Evolutionary conservation across 257 asterid genomes (phyloP).

Genomic region (Agastache rugosa): DNA sequence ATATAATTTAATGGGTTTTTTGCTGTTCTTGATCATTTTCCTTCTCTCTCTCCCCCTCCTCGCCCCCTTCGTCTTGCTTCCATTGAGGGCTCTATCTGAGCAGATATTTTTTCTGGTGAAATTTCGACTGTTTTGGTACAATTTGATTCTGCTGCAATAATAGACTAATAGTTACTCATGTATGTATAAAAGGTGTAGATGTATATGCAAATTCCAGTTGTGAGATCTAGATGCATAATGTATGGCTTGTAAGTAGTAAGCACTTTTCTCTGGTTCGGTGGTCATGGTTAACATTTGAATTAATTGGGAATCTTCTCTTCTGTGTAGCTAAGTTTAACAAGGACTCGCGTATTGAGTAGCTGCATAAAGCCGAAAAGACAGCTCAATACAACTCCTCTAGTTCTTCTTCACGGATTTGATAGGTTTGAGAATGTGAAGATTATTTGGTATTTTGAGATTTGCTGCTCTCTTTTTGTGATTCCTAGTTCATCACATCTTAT

Average conservation of each 20-base stretch:
- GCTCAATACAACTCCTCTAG: slow-evolving; percentile 57
- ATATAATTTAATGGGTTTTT: background rate
- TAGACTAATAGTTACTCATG: background rate
- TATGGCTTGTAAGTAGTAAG: background rate
- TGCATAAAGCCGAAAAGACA: slow-evolving; percentile 68
- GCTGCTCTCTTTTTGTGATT: slow-evolving; percentile 32
- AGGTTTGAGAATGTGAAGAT: slow-evolving; percentile 57
- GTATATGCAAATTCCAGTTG: background rate
- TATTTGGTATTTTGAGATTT: slow-evolving; percentile 14
- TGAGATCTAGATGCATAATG: slow-evolving; percentile 7
- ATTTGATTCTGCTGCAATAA: slow-evolving; percentile 1
- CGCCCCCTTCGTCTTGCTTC: background rate
- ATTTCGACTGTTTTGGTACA: background rate
- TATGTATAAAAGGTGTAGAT: background rate
- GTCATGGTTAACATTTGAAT: slow-evolving; percentile 7
- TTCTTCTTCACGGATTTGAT: slow-evolving; percentile 97
- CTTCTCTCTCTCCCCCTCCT: background rate
- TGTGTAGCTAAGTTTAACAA: slow-evolving; percentile 64
- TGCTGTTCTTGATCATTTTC: background rate
- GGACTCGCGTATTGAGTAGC: slow-evolving; percentile 72
- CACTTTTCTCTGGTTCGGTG: background rate
- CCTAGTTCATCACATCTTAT: slow-evolving; percentile 40
- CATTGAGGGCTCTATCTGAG: background rate
- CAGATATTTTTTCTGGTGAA: background rate
- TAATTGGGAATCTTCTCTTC: background rate